These are phyloP conservation scores for Trichosporon coremiiforme DNA, from an alignment of 1,284 basidiomycete species.

Conservation along the genomic window DNA sequence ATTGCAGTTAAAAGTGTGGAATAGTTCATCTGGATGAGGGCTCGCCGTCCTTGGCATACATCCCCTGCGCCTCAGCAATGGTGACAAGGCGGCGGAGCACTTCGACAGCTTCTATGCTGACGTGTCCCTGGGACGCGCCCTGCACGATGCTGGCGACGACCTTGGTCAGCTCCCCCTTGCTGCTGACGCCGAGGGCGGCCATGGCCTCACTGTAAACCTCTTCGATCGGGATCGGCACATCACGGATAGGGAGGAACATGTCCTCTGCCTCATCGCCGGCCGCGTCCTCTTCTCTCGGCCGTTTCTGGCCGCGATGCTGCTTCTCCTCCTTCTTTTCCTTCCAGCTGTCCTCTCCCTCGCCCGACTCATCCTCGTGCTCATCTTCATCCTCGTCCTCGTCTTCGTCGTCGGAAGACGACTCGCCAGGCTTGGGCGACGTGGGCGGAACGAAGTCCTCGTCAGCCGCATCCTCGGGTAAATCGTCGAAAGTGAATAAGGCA, in stretches of 20 bases:
- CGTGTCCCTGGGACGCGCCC: slow-evolving; percentile 23
- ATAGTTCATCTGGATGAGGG: neutral
- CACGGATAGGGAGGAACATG: slow-evolving; percentile 46
- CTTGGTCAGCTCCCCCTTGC: slow-evolving; percentile 25
- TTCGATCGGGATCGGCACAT: slow-evolving; percentile 41
- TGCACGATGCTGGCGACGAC: slow-evolving; percentile 29
- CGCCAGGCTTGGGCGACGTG: slow-evolving; percentile 26
- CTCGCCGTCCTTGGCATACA: neutral
- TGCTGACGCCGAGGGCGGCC: slow-evolving; percentile 27
- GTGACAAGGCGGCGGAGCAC: slow-evolving; percentile 27
- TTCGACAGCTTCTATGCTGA: slow-evolving; percentile 28
- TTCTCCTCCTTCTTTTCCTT: neutral
- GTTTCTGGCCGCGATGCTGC: neutral
- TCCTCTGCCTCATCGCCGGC: slow-evolving; percentile 61
- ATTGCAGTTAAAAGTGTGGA: neutral
- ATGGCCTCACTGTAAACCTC: slow-evolving; percentile 31
- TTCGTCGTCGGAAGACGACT: slow-evolving; percentile 22
- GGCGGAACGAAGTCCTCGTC: slow-evolving; percentile 35
- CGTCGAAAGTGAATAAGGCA: slow-evolving; percentile 28
- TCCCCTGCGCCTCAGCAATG: slow-evolving; percentile 25
- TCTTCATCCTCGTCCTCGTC: slow-evolving; percentile 27
- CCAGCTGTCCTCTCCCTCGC: neutral
- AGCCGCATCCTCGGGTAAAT: slow-evolving; percentile 25
- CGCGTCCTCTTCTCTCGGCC: slow-evolving; percentile 22
- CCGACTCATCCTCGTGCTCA: neutral